A percentile compares a stretch with the other conserved stretches of the same genome.
These are phyloP conservation scores for Aspergillus awamori DNA, from an alignment of 2,329 filamentous ascomycete species.

Conservation along the genomic window DNA sequence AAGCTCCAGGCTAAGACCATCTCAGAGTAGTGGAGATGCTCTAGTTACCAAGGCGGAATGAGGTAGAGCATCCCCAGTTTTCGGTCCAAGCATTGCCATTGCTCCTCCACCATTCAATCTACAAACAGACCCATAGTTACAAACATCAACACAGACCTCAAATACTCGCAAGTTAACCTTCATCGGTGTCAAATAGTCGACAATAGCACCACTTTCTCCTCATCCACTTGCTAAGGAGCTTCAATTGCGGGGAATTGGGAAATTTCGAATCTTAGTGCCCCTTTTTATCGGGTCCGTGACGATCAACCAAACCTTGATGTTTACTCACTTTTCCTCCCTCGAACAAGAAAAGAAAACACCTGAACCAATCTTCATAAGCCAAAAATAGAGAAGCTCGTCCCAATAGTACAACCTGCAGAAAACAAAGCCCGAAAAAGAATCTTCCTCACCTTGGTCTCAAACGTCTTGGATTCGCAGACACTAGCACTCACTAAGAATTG, in stretches of 20 bases:
- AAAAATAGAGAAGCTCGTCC: neutral
- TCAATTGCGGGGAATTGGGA: neutral
- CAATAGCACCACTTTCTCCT: neutral
- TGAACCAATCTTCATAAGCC: neutral
- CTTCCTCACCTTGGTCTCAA: too few species aligned
- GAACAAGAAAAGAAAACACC: neutral
- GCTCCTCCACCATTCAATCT: neutral
- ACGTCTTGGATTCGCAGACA: too few species aligned
- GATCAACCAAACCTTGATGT: neutral
- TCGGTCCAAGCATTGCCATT: too few species aligned
- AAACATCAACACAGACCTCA: neutral
- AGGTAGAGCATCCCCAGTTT: too few species aligned
- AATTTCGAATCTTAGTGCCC: neutral
- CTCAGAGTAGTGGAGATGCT: neutral
- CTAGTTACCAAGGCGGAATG: too few species aligned
- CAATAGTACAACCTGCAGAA: neutral
- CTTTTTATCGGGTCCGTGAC: neutral
- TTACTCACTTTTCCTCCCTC: neutral
- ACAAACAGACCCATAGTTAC: neutral
- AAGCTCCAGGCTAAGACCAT: neutral
- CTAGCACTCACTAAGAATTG: too few species aligned
- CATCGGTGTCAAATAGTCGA: neutral
- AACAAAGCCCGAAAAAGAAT: neutral
- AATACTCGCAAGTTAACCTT: neutral
- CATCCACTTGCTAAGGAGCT: neutral